Conservation (phyloP, 108 stramenopile genomes). For the Hondaea fermentalgiana region DNA sequence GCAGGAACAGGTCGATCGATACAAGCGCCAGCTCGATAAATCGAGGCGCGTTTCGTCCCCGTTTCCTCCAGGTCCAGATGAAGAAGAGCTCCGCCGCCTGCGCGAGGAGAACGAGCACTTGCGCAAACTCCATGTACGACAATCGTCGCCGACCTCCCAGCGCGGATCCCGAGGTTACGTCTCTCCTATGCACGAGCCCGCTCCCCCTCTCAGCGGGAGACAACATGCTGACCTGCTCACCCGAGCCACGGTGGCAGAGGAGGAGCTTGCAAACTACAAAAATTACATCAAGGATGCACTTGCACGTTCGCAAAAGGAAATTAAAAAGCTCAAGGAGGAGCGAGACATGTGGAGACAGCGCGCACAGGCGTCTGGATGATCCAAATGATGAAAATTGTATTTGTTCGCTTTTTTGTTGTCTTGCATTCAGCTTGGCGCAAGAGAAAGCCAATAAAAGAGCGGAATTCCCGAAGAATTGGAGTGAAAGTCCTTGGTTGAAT, state of each 20-base stretch:
- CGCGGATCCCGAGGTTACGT: neutral
- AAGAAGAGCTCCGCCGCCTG: neutral
- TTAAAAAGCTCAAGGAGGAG: constrained; percentile 5
- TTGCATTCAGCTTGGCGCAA: neutral
- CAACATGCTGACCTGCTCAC: neutral
- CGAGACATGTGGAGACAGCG: neutral
- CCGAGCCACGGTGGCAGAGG: neutral
- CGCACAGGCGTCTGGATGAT: neutral
- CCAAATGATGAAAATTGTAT: neutral
- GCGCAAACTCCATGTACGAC: neutral
- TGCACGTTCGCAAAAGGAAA: neutral
- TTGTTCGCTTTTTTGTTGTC: neutral
- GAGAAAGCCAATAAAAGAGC: too few relatives aligned
- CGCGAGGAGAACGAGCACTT: constrained; percentile 1
- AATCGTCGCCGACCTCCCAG: neutral
- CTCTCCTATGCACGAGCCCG: neutral
- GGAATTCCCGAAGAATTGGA: too few relatives aligned
- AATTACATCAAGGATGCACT: neutral
- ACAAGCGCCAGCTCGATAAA: neutral
- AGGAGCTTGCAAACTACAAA: neutral
- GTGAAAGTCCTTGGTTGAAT: too few relatives aligned
- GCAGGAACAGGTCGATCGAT: neutral
- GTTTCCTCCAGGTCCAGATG: neutral
- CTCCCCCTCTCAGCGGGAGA: neutral
- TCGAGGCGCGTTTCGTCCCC: neutral